A percentile compares a stretch with the other conserved stretches of the same genome.
These are phyloP conservation scores for Aegilops sharonensis DNA, from an alignment of 176 grass and related monocot genomes.

Conservation along the genomic window DNA sequence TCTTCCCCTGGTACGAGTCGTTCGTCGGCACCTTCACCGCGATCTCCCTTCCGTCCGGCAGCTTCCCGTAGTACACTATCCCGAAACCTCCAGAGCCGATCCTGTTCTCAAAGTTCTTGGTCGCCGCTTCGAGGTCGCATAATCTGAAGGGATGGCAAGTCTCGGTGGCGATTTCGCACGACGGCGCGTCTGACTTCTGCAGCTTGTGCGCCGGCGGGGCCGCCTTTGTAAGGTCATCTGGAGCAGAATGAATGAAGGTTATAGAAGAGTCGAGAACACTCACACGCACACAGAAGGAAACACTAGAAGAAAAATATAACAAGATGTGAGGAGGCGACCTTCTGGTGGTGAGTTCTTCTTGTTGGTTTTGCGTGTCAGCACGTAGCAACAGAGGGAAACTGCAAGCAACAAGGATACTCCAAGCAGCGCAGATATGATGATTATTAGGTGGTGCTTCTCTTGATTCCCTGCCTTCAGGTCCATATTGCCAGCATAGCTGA, in stretches of 20 bases:
- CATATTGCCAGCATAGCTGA: slow-evolving; percentile 58
- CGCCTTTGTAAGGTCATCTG: slow-evolving; percentile 39
- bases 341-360: slow-evolving; percentile 28
- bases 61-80: slow-evolving; percentile 80
- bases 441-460: slow-evolving; percentile 44
- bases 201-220: slow-evolving; percentile 22
- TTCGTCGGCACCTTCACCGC: slow-evolving; percentile 82
- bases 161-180: slow-evolving; percentile 42
- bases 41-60: slow-evolving; percentile 76
- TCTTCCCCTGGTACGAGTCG: slow-evolving; percentile 70
- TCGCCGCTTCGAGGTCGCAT: slow-evolving; percentile 55
- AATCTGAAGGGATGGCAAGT: slow-evolving; percentile 47
- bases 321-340: slow-evolving; percentile 23
- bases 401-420: slow-evolving; percentile 53
- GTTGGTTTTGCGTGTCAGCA: slow-evolving; percentile 41
- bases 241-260: not conserved
- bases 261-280: not conserved
- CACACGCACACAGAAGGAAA: too few species aligned
- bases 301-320: not conserved
- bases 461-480: slow-evolving; percentile 44
- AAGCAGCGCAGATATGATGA: slow-evolving; percentile 52
- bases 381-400: slow-evolving; percentile 39
- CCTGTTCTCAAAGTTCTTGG: slow-evolving; percentile 56
- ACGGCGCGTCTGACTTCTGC: slow-evolving; percentile 19
- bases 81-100: slow-evolving; percentile 80